Evolutionary conservation across 2,329 filamentous ascomycete genomes (phyloP).

Genomic region (Verticillium longisporum): DNA sequence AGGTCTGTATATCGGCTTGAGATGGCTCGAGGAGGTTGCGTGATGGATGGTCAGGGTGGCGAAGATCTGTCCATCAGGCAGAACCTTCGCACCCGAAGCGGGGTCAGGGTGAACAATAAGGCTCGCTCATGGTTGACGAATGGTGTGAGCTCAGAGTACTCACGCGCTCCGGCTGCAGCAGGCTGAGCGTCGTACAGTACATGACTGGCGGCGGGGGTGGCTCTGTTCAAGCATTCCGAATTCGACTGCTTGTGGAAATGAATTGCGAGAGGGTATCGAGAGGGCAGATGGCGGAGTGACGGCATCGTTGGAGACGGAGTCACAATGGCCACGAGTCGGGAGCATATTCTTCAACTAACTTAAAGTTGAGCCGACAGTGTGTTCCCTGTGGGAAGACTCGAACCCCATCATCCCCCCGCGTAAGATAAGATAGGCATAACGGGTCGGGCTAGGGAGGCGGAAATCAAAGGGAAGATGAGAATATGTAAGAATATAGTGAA

Average conservation of each 20-base stretch:
- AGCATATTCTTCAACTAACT: no score
- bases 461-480: no score
- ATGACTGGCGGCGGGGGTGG: neutral
- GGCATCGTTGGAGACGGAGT: no score
- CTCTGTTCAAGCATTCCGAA: neutral
- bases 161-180: neutral
- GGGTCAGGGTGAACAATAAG: neutral
- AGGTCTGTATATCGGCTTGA: no score
- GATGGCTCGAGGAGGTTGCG: neutral
- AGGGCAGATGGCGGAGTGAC: neutral
- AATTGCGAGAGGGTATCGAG: neutral
- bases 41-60: neutral
- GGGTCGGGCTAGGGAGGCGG: no score
- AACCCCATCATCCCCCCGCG: no score
- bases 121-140: neutral
- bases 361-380: no score
- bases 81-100: neutral
- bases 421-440: no score
- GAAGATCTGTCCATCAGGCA: neutral
- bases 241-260: neutral
- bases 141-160: neutral
- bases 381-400: no score
- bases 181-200: neutral
- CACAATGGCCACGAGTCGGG: no score
- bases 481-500: no score